Percentiles rank a stretch among this genome's conserved stretches.
These are phyloP conservation scores for Populus davidiana DNA, from an alignment of 345 rosid species.

Conservation along the genomic window DNA sequence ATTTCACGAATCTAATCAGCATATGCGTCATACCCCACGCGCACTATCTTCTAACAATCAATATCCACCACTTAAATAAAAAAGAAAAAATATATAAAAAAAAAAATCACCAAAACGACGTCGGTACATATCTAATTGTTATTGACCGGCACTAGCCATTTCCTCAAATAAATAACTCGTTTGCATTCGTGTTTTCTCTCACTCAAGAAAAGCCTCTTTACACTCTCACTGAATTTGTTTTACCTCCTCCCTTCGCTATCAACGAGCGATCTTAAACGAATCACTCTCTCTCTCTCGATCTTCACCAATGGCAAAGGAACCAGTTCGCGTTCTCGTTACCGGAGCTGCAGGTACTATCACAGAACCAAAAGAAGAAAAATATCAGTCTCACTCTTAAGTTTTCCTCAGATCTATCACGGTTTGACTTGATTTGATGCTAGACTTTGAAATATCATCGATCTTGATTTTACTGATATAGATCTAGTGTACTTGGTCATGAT, in stretches of 20 bases:
- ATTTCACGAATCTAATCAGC: slow-evolving; percentile 16
- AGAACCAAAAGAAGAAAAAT: neutral
- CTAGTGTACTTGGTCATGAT: neutral
- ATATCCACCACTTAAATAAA: neutral
- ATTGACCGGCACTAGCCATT: neutral
- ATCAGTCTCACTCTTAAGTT: neutral
- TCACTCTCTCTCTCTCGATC: slow-evolving; percentile 1
- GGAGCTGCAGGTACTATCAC: slow-evolving; percentile 85
- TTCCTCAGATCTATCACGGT: neutral
- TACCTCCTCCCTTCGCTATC: neutral
- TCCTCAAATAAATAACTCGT: neutral
- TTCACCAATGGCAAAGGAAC: slow-evolving; percentile 79
- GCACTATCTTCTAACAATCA: neutral
- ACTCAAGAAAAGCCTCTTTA: neutral
- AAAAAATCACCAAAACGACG: neutral
- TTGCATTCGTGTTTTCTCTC: neutral
- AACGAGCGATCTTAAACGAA: neutral
- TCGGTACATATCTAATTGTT: neutral
- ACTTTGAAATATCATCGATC: neutral
- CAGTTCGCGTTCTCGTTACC: slow-evolving; percentile 94
- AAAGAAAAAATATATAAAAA: too few species aligned
- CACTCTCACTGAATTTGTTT: neutral
- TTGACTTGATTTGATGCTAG: neutral
- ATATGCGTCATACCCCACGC: slow-evolving; percentile 5
- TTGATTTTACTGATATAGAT: slow-evolving; percentile 1